Evolutionary conservation across 1,139 yeast genomes (phyloP).

Genomic region (Zygosaccharomyces sapae): DNA sequence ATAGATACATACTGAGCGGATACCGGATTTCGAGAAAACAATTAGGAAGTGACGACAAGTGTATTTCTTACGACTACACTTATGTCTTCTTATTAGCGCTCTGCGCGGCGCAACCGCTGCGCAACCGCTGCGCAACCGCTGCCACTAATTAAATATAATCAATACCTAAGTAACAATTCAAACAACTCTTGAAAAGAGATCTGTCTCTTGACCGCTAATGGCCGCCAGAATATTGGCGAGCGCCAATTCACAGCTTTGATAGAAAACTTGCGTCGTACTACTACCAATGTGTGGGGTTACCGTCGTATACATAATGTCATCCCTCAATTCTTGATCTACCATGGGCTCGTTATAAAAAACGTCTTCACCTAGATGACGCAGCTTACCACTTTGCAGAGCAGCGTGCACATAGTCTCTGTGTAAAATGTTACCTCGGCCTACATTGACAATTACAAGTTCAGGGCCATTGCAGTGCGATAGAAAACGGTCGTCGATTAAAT

Average conservation of each 20-base stretch:
- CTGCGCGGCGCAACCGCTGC: no score
- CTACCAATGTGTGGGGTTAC: constrained; percentile 80
- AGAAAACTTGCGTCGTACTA: constrained; percentile 52
- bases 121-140: neutral
- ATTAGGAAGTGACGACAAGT: no score
- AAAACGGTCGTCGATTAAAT: constrained; percentile 49
- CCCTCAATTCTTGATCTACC: constrained; percentile 47
- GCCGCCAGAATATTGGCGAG: constrained; percentile 20
- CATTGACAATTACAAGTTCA: constrained; percentile 64
- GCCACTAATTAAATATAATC: no score
- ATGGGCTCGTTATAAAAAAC: constrained; percentile 76
- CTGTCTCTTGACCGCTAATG: constrained; percentile 6
- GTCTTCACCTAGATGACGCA: constrained; percentile 74
- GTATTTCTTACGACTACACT: no score
- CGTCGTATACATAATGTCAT: constrained; percentile 51
- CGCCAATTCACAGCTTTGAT: constrained; percentile 34
- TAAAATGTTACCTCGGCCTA: constrained; percentile 73
- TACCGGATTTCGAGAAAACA: no score
- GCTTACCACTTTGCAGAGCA: constrained; percentile 51
- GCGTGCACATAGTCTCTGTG: constrained; percentile 65
- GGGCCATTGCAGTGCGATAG: constrained; percentile 43
- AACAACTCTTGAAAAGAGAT: constrained; percentile 1
- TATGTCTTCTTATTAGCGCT: no score
- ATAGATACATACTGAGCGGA: neutral
- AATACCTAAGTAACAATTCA: neutral